Conservation (phyloP, 208 protist species). For the Crithidia fasciculata region DNA sequence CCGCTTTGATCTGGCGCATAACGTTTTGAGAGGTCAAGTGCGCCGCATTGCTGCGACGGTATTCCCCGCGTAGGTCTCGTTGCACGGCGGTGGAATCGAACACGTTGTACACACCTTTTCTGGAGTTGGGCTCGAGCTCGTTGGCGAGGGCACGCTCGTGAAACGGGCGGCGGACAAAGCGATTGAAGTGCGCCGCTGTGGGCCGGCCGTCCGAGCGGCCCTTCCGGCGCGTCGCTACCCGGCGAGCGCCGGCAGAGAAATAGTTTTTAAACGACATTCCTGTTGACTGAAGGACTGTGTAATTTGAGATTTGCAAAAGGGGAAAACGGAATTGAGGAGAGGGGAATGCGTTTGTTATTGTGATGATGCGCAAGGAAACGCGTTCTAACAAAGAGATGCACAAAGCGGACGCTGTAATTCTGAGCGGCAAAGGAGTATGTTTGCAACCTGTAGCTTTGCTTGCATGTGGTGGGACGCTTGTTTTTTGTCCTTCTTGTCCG, state of each 20-base stretch:
- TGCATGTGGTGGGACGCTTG: too few relatives aligned
- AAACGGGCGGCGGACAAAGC: constrained; percentile 43
- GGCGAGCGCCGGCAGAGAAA: constrained; percentile 35
- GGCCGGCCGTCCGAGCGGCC: constrained; percentile 44
- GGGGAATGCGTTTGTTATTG: too few relatives aligned
- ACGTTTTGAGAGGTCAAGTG: constrained; percentile 35
- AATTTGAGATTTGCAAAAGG: too few relatives aligned
- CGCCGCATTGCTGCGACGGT: constrained; percentile 16
- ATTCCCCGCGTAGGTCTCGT: constrained; percentile 12
- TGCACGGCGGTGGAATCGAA: constrained; percentile 34
- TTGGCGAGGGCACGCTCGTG: constrained; percentile 33
- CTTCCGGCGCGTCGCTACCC: constrained; percentile 23
- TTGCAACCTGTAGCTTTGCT: too few relatives aligned
- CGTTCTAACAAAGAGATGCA: too few relatives aligned
- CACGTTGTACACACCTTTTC: constrained; percentile 23
- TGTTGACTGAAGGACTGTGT: too few relatives aligned
- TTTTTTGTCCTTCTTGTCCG: too few relatives aligned
- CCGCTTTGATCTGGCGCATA: constrained; percentile 36
- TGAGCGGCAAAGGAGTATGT: too few relatives aligned
- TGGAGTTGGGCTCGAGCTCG: constrained; percentile 6
- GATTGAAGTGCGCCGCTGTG: constrained; percentile 37
- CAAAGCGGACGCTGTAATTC: too few relatives aligned
- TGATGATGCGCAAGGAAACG: too few relatives aligned
- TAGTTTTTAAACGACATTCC: constrained; percentile 61
- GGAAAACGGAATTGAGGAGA: too few relatives aligned